A percentile compares a stretch with the other conserved stretches of the same genome.
Conservation (phyloP, 176 grass and related monocot species). For the Thalia dealbata region DNA sequence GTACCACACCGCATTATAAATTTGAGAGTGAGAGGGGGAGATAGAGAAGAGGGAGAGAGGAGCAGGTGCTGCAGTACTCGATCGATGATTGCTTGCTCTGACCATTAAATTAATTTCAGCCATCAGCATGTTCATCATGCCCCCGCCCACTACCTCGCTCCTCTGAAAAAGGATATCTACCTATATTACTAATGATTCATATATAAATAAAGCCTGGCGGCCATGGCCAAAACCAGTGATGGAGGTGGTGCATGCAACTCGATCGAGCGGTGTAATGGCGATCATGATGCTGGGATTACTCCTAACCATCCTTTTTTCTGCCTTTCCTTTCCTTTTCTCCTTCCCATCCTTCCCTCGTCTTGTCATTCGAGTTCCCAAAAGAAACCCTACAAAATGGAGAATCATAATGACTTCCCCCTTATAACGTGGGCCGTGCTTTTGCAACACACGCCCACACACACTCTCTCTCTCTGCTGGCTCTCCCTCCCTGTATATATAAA, state of each 20-base stretch:
- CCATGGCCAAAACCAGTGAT: background rate
- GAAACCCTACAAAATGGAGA: background rate
- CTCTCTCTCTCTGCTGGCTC: too few relatives aligned
- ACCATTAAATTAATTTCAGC: background rate
- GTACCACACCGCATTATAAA: too few relatives aligned
- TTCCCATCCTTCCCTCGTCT: background rate
- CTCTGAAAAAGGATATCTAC: background rate
- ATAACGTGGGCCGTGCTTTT: background rate
- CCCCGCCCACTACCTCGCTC: background rate
- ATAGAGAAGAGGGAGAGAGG: too few relatives aligned
- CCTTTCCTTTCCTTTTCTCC: background rate
- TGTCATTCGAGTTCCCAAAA: background rate
- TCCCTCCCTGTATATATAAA: too few relatives aligned
- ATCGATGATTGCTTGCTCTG: background rate
- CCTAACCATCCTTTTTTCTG: background rate
- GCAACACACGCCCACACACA: background rate
- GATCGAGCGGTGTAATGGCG: background rate
- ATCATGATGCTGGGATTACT: constrained; percentile 2
- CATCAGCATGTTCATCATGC: background rate
- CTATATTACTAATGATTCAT: too few relatives aligned
- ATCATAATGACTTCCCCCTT: background rate
- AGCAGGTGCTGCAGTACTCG: background rate
- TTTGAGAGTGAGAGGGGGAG: background rate
- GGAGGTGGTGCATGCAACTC: background rate
- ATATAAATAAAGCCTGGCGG: background rate